Evolutionary conservation across 306 rosid genomes (phyloP).

Genomic region (Acacia confusa): DNA sequence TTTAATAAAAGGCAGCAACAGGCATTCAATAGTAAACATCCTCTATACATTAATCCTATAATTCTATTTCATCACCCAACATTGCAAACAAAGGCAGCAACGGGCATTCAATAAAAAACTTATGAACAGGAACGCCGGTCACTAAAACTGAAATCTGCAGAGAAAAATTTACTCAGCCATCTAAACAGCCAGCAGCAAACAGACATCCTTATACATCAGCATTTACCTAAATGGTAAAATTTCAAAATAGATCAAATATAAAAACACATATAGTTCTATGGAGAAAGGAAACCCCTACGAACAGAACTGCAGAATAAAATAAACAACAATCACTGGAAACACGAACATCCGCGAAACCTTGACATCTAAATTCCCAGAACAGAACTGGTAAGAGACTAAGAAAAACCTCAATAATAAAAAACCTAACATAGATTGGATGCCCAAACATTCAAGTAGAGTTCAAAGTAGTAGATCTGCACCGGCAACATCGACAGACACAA

Average conservation of each 20-base stretch:
- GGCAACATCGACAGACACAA: not conserved
- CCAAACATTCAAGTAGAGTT: not conserved
- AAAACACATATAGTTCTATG: not conserved
- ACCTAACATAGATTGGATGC: not conserved
- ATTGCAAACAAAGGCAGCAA: conserved; percentile 22
- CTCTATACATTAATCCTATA: too few relatives aligned
- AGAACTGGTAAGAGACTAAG: not conserved
- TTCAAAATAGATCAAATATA: not conserved
- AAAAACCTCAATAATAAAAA: not conserved
- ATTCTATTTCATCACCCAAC: too few relatives aligned
- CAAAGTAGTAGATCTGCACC: conserved; percentile 17
- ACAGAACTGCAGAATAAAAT: not conserved
- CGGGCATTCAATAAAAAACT: not conserved
- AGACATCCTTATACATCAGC: not conserved
- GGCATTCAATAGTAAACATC: too few relatives aligned
- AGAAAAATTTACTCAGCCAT: conserved; percentile 19
- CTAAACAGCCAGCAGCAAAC: conserved; percentile 10
- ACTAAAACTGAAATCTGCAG: not conserved
- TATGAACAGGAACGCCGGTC: not conserved
- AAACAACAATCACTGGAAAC: not conserved
- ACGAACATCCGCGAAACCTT: not conserved
- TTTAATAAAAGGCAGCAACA: too few relatives aligned
- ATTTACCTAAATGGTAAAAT: not conserved
- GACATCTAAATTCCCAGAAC: not conserved
- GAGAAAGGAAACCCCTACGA: not conserved